Percentiles rank a stretch among this genome's conserved stretches.
phyloP scores from a whole-genome alignment of 495 filamentous ascomycete genomes.

The Stereocaulon alpinum region DNA sequence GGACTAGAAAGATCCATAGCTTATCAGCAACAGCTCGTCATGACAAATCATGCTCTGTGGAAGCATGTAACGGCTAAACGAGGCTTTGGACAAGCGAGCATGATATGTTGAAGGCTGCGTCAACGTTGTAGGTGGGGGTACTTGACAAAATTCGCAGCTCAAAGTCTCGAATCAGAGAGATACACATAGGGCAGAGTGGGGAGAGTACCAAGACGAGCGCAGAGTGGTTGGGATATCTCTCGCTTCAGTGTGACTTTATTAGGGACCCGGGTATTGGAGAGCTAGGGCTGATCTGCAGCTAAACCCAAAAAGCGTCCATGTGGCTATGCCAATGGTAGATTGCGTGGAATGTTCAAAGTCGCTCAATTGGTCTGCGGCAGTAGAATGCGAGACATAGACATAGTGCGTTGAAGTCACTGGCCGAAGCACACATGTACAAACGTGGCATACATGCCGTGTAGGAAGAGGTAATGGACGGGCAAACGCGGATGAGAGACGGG shows the following conservation, averaged over 20 bases:
- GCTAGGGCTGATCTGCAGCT: conserved; percentile 9
- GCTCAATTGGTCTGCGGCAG: conserved; percentile 9
- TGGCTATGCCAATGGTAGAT: background rate
- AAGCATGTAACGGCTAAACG: background rate
- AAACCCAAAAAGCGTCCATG: background rate
- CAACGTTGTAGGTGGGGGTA: background rate
- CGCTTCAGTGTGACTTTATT: conserved; percentile 5
- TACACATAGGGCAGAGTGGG: background rate
- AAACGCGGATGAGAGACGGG: background rate
- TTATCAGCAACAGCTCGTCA: conserved; percentile 16
- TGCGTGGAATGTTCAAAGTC: background rate
- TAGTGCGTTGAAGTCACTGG: background rate
- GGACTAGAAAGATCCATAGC: background rate
- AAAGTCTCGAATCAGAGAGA: too few species aligned
- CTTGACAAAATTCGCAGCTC: background rate
- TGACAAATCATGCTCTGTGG: background rate
- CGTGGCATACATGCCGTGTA: background rate
- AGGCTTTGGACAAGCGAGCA: background rate
- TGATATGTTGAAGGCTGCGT: background rate
- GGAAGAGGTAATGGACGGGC: background rate
- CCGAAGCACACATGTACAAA: background rate
- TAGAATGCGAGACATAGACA: background rate
- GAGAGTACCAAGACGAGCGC: background rate
- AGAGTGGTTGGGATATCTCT: background rate
- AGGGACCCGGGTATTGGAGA: background rate